Evolutionary conservation across 495 filamentous ascomycete species (phyloP).

Genomic region (Neurospora sublineolata): DNA sequence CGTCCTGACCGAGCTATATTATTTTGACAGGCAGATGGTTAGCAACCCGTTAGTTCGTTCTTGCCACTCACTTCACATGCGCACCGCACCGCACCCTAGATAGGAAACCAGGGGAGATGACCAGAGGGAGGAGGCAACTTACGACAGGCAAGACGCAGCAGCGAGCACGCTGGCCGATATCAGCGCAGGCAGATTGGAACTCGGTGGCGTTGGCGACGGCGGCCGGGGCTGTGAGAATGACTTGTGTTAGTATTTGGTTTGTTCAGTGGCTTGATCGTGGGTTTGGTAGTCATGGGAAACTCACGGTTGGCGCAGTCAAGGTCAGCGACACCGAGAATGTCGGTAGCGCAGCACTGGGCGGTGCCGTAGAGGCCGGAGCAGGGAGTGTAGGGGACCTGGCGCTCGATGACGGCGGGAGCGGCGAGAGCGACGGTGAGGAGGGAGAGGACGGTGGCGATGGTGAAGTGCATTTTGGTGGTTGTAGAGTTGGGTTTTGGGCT

Average conservation of each 20-base stretch:
- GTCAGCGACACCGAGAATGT: conserved; percentile 30
- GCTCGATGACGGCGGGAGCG: conserved; percentile 16
- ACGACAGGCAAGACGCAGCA: conserved; percentile 33
- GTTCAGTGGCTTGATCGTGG: not conserved
- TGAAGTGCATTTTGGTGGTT: conserved; percentile 20
- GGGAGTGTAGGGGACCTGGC: conserved; percentile 24
- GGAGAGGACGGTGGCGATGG: conserved; percentile 14
- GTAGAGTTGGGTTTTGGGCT: not conserved
- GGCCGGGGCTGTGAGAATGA: conserved; percentile 9
- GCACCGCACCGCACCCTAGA: too few species aligned
- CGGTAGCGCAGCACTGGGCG: conserved; percentile 32
- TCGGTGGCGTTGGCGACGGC: conserved; percentile 16
- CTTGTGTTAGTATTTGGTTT: not conserved
- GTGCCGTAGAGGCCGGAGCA: conserved; percentile 32
- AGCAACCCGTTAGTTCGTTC: too few species aligned
- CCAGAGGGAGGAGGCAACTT: too few species aligned
- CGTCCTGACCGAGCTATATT: conserved; percentile 21
- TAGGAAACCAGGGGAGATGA: too few species aligned
- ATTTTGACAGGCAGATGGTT: too few species aligned
- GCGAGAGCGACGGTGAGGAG: conserved; percentile 15
- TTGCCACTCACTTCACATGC: too few species aligned
- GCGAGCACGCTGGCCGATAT: conserved; percentile 32
- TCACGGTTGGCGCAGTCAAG: conserved; percentile 31
- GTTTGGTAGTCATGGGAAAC: conserved; percentile 1
- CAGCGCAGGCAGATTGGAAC: conserved; percentile 26